phyloP scores from a whole-genome alignment of 2,329 filamentous ascomycete species.

The Xylaria sp. region DNA sequence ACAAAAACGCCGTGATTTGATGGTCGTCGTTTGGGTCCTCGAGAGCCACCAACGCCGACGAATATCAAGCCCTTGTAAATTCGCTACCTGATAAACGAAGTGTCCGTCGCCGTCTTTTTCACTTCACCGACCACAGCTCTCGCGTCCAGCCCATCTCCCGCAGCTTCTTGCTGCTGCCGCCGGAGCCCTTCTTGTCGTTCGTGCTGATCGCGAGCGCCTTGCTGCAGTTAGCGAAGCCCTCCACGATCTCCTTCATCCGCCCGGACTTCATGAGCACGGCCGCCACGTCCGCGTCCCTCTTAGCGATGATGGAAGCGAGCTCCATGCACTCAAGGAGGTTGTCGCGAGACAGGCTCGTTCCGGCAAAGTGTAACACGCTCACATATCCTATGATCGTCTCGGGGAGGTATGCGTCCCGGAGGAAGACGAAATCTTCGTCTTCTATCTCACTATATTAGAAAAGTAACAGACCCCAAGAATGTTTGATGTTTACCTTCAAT shows the following conservation, averaged over 20 bases:
- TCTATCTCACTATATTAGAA: slow-evolving; percentile 42
- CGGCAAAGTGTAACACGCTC: slow-evolving; percentile 77
- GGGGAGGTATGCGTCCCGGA: slow-evolving; percentile 81
- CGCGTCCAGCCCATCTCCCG: slow-evolving; percentile 65
- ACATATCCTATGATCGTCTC: slow-evolving; percentile 85
- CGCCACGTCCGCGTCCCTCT: slow-evolving; percentile 68
- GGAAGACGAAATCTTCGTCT: slow-evolving; percentile 60
- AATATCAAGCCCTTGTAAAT: slow-evolving; percentile 10
- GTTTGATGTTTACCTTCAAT: slow-evolving; percentile 53
- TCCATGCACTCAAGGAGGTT: slow-evolving; percentile 86
- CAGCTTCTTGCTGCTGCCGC: slow-evolving; percentile 60
- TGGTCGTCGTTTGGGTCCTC: slow-evolving; percentile 12
- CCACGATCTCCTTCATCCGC: slow-evolving; percentile 75
- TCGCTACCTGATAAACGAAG: slow-evolving; percentile 1
- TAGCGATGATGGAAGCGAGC: slow-evolving; percentile 74
- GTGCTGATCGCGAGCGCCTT: slow-evolving; percentile 66
- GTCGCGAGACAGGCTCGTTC: slow-evolving; percentile 73
- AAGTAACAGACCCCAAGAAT: background rate
- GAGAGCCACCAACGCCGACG: slow-evolving; percentile 18
- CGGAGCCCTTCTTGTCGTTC: slow-evolving; percentile 55
- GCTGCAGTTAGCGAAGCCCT: slow-evolving; percentile 75
- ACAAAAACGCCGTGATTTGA: slow-evolving; percentile 20
- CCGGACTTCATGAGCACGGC: slow-evolving; percentile 64
- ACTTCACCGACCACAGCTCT: slow-evolving; percentile 63
- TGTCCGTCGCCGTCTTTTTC: slow-evolving; percentile 25